Base-by-base conservation (phyloP, 768 basidiomycete genomes). In the Aureoboletus auriporus region DNA sequence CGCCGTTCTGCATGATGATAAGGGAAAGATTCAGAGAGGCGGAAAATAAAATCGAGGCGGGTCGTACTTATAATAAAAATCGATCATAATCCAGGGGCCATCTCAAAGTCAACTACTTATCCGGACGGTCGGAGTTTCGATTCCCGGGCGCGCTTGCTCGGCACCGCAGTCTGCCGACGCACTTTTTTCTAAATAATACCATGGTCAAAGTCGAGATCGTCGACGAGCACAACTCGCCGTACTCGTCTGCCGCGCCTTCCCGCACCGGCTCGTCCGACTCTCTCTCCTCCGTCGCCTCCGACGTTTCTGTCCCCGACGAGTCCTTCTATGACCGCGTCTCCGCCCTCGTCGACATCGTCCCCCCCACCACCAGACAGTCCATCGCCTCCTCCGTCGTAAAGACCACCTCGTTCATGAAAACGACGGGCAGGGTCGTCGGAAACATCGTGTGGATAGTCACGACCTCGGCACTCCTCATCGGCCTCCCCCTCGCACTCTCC, bases 121-220 rank as follows among this genome's bases (percentile, higher is more conserved):
- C 59, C 26, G 20, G 20, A 23, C 20, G 20, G 20, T 64, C 64
- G 63, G 64, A 66, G 58, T 66, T 60, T 52, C 31, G 47, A 62
- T 52, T 45, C 43, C 10, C 39, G 44, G 47, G 39, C 37, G 34
- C 38, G 42, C n/a, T 26, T 39, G 13, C 37, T 60, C 67, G 63
- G 67, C 60, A 61, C 63, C 67, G 65, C 50, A 46, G 34, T 13
- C 31, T 33, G 20, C 20, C 20, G 20, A 23, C 20, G 20, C 20
- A 23, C 8, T 33, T 33, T 33, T 6, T 33, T 13, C 31, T 23
- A 23, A 23, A 23, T 23, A 23, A 23, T 69, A 58, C 71, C 26
- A 93, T 93, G 93, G 93, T 96, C 80, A 93, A 93, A 59, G 89
- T 96, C 58, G 83, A 92, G 71, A 88, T 89, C 63, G 84, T 89